Percentiles rank a stretch among this genome's conserved stretches.
phyloP scores from a whole-genome alignment of 2,329 filamentous ascomycete genomes.

The Penicillium sp. region DNA sequence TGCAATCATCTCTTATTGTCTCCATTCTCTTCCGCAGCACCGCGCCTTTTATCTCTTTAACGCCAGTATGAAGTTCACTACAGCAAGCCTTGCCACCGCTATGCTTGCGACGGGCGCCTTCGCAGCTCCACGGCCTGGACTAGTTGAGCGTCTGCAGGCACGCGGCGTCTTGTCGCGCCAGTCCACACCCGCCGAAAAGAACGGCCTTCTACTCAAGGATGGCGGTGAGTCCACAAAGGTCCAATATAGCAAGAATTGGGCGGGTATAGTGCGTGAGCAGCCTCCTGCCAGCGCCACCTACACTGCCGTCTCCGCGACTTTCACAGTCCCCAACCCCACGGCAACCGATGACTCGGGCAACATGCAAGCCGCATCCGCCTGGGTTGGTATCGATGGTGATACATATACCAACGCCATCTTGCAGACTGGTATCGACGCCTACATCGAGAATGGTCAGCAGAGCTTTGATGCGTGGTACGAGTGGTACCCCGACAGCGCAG shows the following conservation, averaged over 20 bases:
- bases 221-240: conserved; percentile 36
- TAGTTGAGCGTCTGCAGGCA: conserved; percentile 30
- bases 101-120: conserved; percentile 26
- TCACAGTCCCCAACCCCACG: conserved; percentile 55
- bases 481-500: conserved; percentile 60
- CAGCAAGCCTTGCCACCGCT: conserved; percentile 20
- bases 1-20: neutral
- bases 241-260: conserved; percentile 60
- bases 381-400: conserved; percentile 64
- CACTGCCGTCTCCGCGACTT: conserved; percentile 45
- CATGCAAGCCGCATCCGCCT: conserved; percentile 54
- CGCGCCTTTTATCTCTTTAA: neutral
- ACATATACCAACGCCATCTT: conserved; percentile 56
- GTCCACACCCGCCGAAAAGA: conserved; percentile 24
- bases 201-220: conserved; percentile 13
- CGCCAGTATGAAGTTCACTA: conserved; percentile 32
- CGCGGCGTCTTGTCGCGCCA: conserved; percentile 26
- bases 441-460: conserved; percentile 40
- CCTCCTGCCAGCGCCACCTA: conserved; percentile 48
- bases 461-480: conserved; percentile 61
- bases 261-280: conserved; percentile 55
- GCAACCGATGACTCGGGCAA: conserved; percentile 38
- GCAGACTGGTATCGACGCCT: conserved; percentile 60
- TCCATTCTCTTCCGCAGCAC: neutral
- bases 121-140: conserved; percentile 29